Evolutionary conservation across 164 flowering plant genomes (phyloP).

Genomic region (Aristolochia fimbriata): DNA sequence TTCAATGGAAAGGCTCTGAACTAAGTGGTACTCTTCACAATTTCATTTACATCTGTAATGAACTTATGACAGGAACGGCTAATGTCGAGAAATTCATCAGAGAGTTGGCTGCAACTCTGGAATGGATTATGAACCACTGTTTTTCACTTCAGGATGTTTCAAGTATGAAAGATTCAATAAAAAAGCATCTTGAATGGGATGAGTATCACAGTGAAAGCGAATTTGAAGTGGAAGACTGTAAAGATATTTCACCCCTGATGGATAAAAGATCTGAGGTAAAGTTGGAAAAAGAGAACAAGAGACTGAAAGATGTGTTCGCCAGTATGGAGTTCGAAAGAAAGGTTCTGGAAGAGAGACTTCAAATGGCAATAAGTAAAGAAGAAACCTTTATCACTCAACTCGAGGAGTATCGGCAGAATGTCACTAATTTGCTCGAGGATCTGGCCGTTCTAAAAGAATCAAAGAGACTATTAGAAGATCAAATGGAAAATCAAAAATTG

Average conservation of each 20-base stretch:
- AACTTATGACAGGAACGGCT: constrained; percentile 33
- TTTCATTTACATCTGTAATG: constrained; percentile 39
- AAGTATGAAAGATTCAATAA: constrained; percentile 39
- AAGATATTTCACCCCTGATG: constrained; percentile 12
- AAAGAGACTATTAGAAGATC: constrained; percentile 47
- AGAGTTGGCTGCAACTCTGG: constrained; percentile 39
- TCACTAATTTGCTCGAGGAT: constrained; percentile 31
- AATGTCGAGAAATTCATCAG: constrained; percentile 33
- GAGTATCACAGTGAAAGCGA: constrained; percentile 35
- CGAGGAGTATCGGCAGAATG: constrained; percentile 30
- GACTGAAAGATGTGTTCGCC: constrained; percentile 30
- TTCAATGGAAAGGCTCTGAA: constrained; percentile 65
- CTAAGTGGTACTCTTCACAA: constrained; percentile 30
- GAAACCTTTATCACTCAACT: constrained; percentile 31
- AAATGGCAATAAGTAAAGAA: constrained; percentile 18
- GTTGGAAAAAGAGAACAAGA: constrained; percentile 32
- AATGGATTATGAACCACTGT: constrained; percentile 57
- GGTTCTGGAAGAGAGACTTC: constrained; percentile 36
- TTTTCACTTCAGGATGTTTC: constrained; percentile 53
- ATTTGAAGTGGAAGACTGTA: constrained; percentile 15
- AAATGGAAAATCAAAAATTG: constrained; percentile 50
- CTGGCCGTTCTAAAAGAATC: constrained; percentile 31
- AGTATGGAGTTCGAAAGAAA: constrained; percentile 24
- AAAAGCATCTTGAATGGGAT: constrained; percentile 37
- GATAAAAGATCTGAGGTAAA: constrained; percentile 16